Conservation (phyloP, 2,329 filamentous ascomycete genomes). For the Monilinia laxa region DNA sequence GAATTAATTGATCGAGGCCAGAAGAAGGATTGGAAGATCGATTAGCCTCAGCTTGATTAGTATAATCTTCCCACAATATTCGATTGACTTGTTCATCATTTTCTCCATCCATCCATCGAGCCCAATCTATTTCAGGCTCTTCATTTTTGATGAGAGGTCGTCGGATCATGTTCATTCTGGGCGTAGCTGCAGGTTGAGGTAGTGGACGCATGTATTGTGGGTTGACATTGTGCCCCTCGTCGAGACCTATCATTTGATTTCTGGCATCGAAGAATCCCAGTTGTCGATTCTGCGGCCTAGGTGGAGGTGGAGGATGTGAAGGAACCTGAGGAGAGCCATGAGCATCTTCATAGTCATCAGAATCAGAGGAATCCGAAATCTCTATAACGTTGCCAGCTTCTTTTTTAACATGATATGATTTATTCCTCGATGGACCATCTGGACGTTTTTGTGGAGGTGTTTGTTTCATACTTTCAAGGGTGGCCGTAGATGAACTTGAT, state of each 20-base stretch:
- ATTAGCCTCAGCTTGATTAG: not conserved
- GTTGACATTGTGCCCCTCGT: not conserved
- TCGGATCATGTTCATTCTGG: not conserved
- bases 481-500: not conserved
- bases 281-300: too few relatives aligned
- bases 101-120: not conserved
- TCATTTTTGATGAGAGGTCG: not conserved
- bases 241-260: not conserved
- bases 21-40: not conserved
- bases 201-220: not conserved
- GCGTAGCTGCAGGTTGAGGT: not conserved
- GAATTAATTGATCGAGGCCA: not conserved
- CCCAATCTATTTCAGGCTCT: constrained; percentile 1
- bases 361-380: constrained; percentile 4
- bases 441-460: not conserved
- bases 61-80: constrained; percentile 6
- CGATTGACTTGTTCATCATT: constrained; percentile 15
- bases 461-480: not conserved
- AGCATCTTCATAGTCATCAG: not conserved
- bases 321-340: not conserved
- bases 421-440: not conserved
- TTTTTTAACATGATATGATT: not conserved
- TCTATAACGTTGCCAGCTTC: not conserved
- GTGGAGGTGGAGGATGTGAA: not conserved
- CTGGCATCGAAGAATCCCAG: not conserved